Percentiles rank a stretch among this genome's conserved stretches.
These are phyloP conservation scores for Casaregolazyma lundiana DNA, from an alignment of 1,139 yeast species.

Conservation along the genomic window DNA sequence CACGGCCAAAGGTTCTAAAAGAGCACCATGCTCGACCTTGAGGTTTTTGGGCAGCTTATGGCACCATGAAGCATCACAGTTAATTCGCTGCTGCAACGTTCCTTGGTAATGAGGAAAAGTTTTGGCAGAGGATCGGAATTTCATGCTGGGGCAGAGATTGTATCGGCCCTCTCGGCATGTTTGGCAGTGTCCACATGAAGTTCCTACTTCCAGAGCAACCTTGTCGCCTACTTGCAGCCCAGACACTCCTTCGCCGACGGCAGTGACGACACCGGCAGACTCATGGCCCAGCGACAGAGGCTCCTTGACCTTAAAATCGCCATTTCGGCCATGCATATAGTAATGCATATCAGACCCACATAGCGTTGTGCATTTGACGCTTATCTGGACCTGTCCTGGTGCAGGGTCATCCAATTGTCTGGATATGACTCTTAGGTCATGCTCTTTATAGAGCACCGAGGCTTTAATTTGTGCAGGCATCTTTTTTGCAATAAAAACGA, in stretches of 20 bases:
- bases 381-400: slow-evolving; percentile 49
- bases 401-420: slow-evolving; percentile 21
- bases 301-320: slow-evolving; percentile 26
- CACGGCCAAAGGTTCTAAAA: slow-evolving; percentile 78
- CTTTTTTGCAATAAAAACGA: no score
- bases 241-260: slow-evolving; percentile 37
- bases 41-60: slow-evolving; percentile 68
- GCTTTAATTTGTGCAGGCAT: slow-evolving; percentile 11
- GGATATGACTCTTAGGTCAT: slow-evolving; percentile 21
- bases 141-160: slow-evolving; percentile 36
- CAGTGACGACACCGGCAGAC: slow-evolving; percentile 47
- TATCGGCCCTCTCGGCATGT: slow-evolving; percentile 44
- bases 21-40: slow-evolving; percentile 74
- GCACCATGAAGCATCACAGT: slow-evolving; percentile 59
- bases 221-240: slow-evolving; percentile 29
- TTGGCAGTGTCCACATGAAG: slow-evolving; percentile 44
- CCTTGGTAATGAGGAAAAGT: slow-evolving; percentile 26
- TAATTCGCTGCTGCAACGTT: slow-evolving; percentile 22
- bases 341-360: slow-evolving; percentile 27
- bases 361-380: slow-evolving; percentile 37
- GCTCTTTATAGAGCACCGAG: slow-evolving; percentile 19
- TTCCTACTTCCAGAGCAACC: slow-evolving; percentile 33
- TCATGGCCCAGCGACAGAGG: slow-evolving; percentile 49
- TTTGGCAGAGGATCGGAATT: slow-evolving; percentile 25
- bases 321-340: slow-evolving; percentile 23